Base-by-base conservation (phyloP, 179 eudicot genomes). In the Beta macrorhiza region DNA sequence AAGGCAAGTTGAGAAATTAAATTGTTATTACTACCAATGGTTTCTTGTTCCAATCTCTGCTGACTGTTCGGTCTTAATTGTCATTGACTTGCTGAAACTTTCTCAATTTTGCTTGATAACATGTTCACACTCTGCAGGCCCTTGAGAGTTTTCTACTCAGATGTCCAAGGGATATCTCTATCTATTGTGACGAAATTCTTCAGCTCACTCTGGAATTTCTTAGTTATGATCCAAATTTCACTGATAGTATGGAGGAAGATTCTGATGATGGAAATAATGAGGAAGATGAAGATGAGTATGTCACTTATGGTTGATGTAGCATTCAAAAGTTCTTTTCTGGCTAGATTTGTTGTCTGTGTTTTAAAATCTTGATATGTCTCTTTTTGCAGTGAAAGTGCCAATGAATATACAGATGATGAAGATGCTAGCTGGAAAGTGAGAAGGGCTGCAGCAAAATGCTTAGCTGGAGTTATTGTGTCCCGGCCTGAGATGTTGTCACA, bases 381-480 rank as follows among this genome's bases (percentile, higher is more conserved):
- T 76, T 61, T 75, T 63, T 89, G 92, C 83, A 97, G 99, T 51
- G 98, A 89, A 86, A 95, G 99, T 86, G 99, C 92, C 17, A 88
- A 92, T 86, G 99, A 97, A 86, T 97, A 93, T 86, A 90, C 97
- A 10, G 99, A 97, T 81, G 99, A 97, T 70, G 99, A 97, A 87
- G 99, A 97, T 85, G 93, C 88, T 78, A 97, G 99, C 86, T 97
- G 99, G 99, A 97, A 97, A 84, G 99, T 97, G 71, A 86, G 99
- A 81, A 93, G 99, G 87, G 98, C 99, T 85, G 92, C 98, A 64
- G 98, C 99, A 77, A 97, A 97, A 83, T 97, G 99, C 85, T 89
- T 97, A 78, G 90, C 95, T 70, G 99, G 94, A 11, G 85, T 97
- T 77, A 92, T 97, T 82, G 95, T 95, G 82, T 92, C 99, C 61